phyloP scores from a whole-genome alignment of 1,284 basidiomycete species.

The Cutaneotrichosporon mucoides region DNA sequence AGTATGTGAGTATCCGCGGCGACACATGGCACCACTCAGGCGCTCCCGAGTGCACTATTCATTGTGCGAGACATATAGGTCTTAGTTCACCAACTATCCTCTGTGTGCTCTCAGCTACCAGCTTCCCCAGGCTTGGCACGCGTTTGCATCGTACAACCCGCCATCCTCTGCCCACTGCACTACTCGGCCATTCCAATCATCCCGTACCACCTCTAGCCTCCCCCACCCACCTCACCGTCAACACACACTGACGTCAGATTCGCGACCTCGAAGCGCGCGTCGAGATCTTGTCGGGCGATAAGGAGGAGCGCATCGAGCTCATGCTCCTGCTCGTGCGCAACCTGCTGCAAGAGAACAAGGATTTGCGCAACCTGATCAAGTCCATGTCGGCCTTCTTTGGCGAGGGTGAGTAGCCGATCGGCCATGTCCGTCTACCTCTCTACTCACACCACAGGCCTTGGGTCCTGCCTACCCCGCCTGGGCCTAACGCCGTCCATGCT shows the following conservation, averaged over 20 bases:
- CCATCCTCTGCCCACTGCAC: neutral
- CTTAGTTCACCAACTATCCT: conserved; percentile 51
- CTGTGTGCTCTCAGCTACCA: too few relatives aligned
- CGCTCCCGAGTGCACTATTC: too few relatives aligned
- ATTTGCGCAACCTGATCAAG: conserved; percentile 70
- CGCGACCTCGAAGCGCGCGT: conserved; percentile 87
- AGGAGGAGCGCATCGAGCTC: conserved; percentile 78
- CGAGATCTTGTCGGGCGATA: conserved; percentile 79
- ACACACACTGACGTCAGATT: conserved; percentile 56
- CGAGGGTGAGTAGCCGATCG: conserved; percentile 61
- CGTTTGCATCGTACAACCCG: too few relatives aligned
- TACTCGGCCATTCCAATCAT: neutral
- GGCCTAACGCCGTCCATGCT: conserved; percentile 70
- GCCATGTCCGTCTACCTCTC: neutral
- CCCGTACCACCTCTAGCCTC: neutral
- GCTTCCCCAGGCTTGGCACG: too few relatives aligned
- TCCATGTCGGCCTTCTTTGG: conserved; percentile 74
- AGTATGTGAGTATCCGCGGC: too few relatives aligned
- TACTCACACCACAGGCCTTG: conserved; percentile 48
- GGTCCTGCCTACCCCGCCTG: conserved; percentile 63
- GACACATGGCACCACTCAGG: too few relatives aligned
- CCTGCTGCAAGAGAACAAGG: conserved; percentile 81
- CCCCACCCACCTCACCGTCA: neutral
- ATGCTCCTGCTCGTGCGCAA: conserved; percentile 79
- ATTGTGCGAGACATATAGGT: too few relatives aligned